Evolutionary conservation across 345 rosid species (phyloP).

Genomic region (Cochlearia excelsa): DNA sequence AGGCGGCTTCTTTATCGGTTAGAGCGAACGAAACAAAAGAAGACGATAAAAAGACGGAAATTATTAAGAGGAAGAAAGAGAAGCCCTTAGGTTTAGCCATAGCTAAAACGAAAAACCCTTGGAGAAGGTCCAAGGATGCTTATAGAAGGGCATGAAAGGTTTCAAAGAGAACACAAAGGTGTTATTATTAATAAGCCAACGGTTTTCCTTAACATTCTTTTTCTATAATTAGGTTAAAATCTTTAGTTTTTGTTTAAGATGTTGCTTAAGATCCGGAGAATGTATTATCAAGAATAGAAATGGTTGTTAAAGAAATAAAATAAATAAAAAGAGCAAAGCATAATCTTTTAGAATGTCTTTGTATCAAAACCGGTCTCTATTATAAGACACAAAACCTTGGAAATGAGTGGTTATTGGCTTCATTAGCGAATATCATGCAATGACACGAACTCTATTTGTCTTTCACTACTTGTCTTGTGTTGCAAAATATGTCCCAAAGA

Average conservation of each 20-base stretch:
- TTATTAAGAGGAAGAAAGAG: slow-evolving; percentile 13
- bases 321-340: no score
- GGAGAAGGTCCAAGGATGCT: slow-evolving; percentile 63
- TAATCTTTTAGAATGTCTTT: no score
- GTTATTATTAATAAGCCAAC: slow-evolving; percentile 8
- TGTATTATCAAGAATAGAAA: slow-evolving; percentile 1
- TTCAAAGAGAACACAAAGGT: neutral
- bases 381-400: no score
- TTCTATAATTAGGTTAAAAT: neutral
- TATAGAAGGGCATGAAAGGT: slow-evolving; percentile 22
- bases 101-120: slow-evolving; percentile 33
- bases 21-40: slow-evolving; percentile 34
- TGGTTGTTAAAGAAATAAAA: neutral
- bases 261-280: slow-evolving; percentile 7
- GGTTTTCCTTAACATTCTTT: neutral
- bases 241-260: neutral
- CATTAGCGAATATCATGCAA: no score
- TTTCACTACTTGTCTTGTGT: no score
- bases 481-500: no score
- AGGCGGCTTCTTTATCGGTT: slow-evolving; percentile 42
- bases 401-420: no score
- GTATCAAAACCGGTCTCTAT: no score
- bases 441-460: no score
- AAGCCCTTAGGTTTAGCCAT: slow-evolving; percentile 36
- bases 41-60: slow-evolving; percentile 9